These are phyloP conservation scores for Neckera pumila DNA, from an alignment of 225 moss, liverwort and hornwort species.

Conservation along the genomic window DNA sequence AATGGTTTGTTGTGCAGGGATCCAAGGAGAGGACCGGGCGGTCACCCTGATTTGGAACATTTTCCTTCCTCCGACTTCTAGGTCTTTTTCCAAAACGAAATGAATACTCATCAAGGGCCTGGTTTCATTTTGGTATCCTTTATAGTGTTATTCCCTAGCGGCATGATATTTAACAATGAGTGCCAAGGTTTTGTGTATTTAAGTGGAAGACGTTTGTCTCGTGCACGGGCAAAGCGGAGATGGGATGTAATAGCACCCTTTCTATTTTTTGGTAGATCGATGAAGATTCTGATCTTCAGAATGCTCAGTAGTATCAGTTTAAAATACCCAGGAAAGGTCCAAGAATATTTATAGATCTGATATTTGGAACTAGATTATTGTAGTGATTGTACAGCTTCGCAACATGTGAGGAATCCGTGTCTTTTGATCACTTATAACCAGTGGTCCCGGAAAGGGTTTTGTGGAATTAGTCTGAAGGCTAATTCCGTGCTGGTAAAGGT, in stretches of 20 bases:
- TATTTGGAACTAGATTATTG: background rate
- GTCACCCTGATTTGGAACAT: slow-evolving; percentile 57
- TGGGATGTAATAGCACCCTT: background rate
- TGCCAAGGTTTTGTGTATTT: background rate
- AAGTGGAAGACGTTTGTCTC: background rate
- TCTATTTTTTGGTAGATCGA: background rate
- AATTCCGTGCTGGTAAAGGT: too few relatives aligned
- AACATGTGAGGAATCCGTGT: background rate
- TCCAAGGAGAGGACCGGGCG: slow-evolving; percentile 23
- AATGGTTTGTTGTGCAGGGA: slow-evolving; percentile 25
- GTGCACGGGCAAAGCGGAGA: background rate
- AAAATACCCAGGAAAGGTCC: background rate
- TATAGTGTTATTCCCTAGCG: background rate
- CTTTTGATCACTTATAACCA: background rate
- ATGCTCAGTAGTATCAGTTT: background rate
- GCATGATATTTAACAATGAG: background rate
- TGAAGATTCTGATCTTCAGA: background rate
- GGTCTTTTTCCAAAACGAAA: background rate
- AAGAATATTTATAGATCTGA: background rate
- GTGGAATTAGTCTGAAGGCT: too few relatives aligned
- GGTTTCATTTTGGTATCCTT: background rate
- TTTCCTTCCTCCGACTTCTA: slow-evolving; percentile 24
- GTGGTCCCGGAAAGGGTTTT: too few relatives aligned
- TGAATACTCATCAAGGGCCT: background rate
- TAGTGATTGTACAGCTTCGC: background rate